Base-by-base conservation (phyloP, 805 yeast species). In the Ogataea haglerorum region DNA sequence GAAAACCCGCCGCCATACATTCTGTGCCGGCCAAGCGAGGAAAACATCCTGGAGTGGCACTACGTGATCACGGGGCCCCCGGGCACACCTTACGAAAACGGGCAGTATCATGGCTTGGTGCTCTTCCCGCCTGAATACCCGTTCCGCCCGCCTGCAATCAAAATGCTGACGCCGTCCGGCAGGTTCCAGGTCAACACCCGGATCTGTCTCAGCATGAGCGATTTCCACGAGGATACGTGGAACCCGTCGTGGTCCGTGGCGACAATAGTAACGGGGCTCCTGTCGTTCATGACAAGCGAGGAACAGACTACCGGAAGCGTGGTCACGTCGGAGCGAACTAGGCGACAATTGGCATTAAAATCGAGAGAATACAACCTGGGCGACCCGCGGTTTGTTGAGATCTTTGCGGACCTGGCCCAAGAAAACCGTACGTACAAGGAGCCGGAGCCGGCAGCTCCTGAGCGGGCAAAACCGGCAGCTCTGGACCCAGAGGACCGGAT, bases 241-340 rank as follows among this genome's bases (percentile, higher is more conserved):
- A 89, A 90, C 61, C 97, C 98, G 1, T 88, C 95, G 6, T 90
- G 97, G 97, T 80, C 89, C 32, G 96, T 90, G 18, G 71, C 87
- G 24, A 89, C 97, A 0, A 90, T 90, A 15, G 70, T 90, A 52
- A 85, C 81, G 9, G 98, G 97, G 0, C 67, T 90, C 26, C 68
- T 90, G 49, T 86, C 95, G 58, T 90, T 90, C 56, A 90, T 90
- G 98, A 87, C 95, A 1, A 82, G 93, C 8, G 76, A 77, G 44
- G 97, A 90, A 51, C 66, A 75, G 18, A 86, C 96, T 2, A 82
- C 96, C 0, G 97, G 97, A 0, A 80, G 91, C 7, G 78, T 89
- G 10, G 67, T 63, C 7, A 78, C 95, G 1, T 72, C 82, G 9
- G 84, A 75, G 13, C 67, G 63, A 13, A 73, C 74, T 18, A 82